Conservation (phyloP, 2,329 filamentous ascomycete genomes). For the Kalmusia sp. region DNA sequence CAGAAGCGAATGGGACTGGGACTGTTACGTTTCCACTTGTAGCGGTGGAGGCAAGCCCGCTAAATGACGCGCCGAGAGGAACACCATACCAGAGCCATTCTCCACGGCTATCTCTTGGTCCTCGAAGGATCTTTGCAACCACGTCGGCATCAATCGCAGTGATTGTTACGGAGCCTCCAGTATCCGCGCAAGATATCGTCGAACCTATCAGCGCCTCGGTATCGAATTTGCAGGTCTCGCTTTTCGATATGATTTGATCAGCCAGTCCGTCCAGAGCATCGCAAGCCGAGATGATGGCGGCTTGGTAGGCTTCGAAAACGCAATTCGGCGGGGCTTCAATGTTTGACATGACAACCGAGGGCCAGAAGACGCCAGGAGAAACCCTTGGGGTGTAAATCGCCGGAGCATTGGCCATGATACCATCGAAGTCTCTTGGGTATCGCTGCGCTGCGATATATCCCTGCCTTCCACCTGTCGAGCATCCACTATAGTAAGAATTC, state of each 20-base stretch:
- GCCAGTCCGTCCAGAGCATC: constrained; percentile 32
- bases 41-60: constrained; percentile 17
- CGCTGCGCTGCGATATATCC: constrained; percentile 42
- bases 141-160: constrained; percentile 26
- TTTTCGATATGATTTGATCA: constrained; percentile 42
- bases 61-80: constrained; percentile 17
- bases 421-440: constrained; percentile 39
- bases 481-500: constrained; percentile 45
- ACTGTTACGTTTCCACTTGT: constrained; percentile 22
- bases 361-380: constrained; percentile 27
- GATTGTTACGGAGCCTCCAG: constrained; percentile 19
- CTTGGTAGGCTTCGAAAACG: constrained; percentile 30
- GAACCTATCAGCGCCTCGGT: constrained; percentile 11
- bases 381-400: constrained; percentile 30
- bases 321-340: constrained; percentile 26
- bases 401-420: constrained; percentile 43
- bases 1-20: constrained; percentile 20
- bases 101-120: constrained; percentile 17
- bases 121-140: constrained; percentile 22
- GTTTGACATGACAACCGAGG: constrained; percentile 35
- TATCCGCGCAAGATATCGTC: constrained; percentile 26
- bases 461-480: constrained; percentile 43
- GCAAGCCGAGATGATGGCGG: constrained; percentile 27
- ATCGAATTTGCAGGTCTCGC: constrained; percentile 31
- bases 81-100: constrained; percentile 18